Base-by-base conservation (phyloP, 192 early-diverging fungal genomes). In the Coemansia umbellata region DNA sequence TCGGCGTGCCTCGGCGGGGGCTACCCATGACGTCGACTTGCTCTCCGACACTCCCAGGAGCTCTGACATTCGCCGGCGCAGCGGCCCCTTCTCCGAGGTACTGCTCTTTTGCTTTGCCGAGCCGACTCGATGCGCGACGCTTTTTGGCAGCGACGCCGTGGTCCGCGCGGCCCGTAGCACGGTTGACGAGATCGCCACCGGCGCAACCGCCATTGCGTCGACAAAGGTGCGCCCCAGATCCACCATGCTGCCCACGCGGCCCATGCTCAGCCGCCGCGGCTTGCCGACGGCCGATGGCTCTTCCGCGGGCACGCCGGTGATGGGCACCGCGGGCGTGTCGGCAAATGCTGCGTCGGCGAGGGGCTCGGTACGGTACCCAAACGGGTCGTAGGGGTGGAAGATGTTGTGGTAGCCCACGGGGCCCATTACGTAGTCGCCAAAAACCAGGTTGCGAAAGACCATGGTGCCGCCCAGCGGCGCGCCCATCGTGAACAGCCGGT, bases 341-440 rank as follows among this genome's bases (percentile, higher is more conserved):
- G 73, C 74, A 50, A 75, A 84, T 17, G 52, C 50, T 5, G 69
- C 65, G 31, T 83, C 75, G 11, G 78, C 64, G 37, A 89, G 56
- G 4, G 87, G 85, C 55, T 89, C 87, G 26, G 83, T 80, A 28
- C 85, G 79, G 63, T 89, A 87, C 2, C 81, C 87, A 15, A 89
- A 71, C 9, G 87, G 87, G 40, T 89, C 87, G 50, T 85, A 87
- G 1, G 85, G 85, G 39, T 89, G 87, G 53, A 86, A 89, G 31
- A 89, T 70, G 48, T 89, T 89, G 74, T 86, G 82, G 55, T 79
- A 82, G 11, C 77, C 64, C 37, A 82, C 80, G 27, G 66, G 53
- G 22, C 69, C 63, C 36, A 84, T 84, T 24, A 79, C 55, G 42
- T 82, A 86, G 11, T 75, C 51, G 10, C 35, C 47, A 28, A 84